phyloP scores from a whole-genome alignment of 495 filamentous ascomycete genomes.

The Penicillium silybi region DNA sequence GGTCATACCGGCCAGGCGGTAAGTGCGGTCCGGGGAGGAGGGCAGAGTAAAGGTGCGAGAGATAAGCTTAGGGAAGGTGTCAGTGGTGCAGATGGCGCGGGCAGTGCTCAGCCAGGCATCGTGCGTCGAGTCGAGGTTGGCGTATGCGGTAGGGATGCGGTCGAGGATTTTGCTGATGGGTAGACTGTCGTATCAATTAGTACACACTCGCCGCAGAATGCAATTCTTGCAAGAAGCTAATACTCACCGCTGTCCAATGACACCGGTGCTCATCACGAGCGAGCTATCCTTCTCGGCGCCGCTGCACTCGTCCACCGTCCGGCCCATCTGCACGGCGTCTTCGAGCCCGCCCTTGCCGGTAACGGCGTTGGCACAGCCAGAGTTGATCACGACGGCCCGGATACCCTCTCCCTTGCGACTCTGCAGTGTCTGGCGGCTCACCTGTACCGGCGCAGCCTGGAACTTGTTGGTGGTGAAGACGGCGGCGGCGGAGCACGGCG shows the following conservation, averaged over 20 bases:
- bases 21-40: slow-evolving; percentile 66
- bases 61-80: slow-evolving; percentile 96
- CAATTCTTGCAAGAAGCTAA: not conserved
- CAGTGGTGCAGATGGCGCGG: slow-evolving; percentile 95
- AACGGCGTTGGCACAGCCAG: slow-evolving; percentile 95
- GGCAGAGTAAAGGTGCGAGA: slow-evolving; percentile 82
- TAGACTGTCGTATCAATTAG: slow-evolving; percentile 46
- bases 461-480: slow-evolving; percentile 99
- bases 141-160: slow-evolving; percentile 72
- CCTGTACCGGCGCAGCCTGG: slow-evolving; percentile 89
- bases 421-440: slow-evolving; percentile 68
- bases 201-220: not conserved
- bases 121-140: slow-evolving; percentile 66
- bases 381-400: slow-evolving; percentile 84
- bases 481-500: slow-evolving; percentile 85
- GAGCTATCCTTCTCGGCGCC: slow-evolving; percentile 63
- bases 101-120: slow-evolving; percentile 83
- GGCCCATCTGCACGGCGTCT: slow-evolving; percentile 81
- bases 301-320: slow-evolving; percentile 65
- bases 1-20: slow-evolving; percentile 89
- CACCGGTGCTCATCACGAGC: slow-evolving; percentile 95
- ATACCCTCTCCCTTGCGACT: slow-evolving; percentile 64
- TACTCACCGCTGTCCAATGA: slow-evolving; percentile 87
- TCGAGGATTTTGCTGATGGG: slow-evolving; percentile 87
- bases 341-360: slow-evolving; percentile 89